Evolutionary conservation across 306 rosid species (phyloP).

Genomic region (Vigna hirtella): DNA sequence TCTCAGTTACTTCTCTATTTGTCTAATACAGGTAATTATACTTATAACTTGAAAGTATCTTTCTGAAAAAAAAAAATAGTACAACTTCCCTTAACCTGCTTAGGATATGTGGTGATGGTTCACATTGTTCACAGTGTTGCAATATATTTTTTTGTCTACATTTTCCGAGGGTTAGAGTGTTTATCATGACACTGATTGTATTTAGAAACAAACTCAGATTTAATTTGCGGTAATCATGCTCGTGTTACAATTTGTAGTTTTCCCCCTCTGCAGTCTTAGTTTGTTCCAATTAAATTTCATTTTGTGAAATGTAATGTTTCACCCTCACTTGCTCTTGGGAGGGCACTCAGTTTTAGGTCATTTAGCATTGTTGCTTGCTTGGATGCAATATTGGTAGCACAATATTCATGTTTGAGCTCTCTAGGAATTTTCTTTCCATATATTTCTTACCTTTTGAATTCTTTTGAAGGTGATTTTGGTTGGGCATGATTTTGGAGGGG

Average conservation of each 20-base stretch:
- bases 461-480: conserved; percentile 82
- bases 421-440: background rate
- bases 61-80: background rate
- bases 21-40: background rate
- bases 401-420: conserved; percentile 13
- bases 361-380: conserved; percentile 14
- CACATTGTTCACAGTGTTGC: conserved; percentile 5
- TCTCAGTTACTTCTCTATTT: background rate
- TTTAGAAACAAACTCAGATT: conserved; percentile 1
- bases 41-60: background rate
- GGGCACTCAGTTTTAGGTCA: conserved; percentile 9
- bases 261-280: background rate
- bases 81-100: background rate
- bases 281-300: background rate
- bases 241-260: background rate
- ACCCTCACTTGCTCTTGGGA: background rate
- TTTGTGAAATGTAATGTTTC: conserved; percentile 1
- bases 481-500: conserved; percentile 99
- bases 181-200: conserved; percentile 14
- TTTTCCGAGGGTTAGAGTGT: background rate
- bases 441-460: conserved; percentile 35
- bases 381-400: conserved; percentile 19
- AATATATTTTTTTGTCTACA: background rate
- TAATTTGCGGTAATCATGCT: background rate
- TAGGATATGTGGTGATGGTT: conserved; percentile 16